Base-by-base conservation (phyloP, 208 protist genomes). In the Wallacemonas sp. region DNA sequence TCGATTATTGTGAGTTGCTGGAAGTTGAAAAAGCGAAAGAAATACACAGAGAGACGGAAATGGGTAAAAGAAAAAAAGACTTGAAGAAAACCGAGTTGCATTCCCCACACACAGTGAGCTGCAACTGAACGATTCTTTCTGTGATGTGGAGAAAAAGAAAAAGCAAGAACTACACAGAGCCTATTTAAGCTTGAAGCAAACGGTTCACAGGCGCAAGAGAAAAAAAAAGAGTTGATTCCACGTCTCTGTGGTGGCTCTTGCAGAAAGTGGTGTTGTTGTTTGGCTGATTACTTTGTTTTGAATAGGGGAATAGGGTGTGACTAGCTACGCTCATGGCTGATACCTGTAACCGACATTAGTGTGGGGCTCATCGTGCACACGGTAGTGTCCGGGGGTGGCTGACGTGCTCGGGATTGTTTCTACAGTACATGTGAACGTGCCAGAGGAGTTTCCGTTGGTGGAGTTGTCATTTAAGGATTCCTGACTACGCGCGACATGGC, bases 381-480 rank as follows among this genome's bases (percentile, higher is more conserved):
- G 51, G 51, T 41, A 58, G 30, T 58, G 51, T 19, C 51, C 51
- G 12, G 51, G 51, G 14, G 51, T 58, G 6, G n/a, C 11, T 2
- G 51, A 58, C 24, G 38, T 70, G 45, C 67, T 73, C 8, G 53
- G 44, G 22, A 68, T 33, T 5, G 60, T 79, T 56, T 79, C 72
- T 19, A 79, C 72, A 45, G 72, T 72, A 56, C 47, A 64, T 0
- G 72, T 79, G 27, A 31, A 69, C 56, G 63, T 58, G 17, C 27
- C 41, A 1, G 31, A 39, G 30, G 30, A 58, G 4, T 58, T 26
- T 15, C 51, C 28, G n/a, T 39, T 33, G 51, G 9, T 33, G 3
- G 51, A 73, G 27, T 53, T 64, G 17, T 66, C 66, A 24, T 45
- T 28, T 39, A 47, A 36, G 31, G 33, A 63, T 34, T 69, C 30